Evolutionary conservation across 192 early-diverging fungal species (phyloP), one percentile per base, ranked within the genome.

Genomic region (Backusella tarrabulga): DNA sequence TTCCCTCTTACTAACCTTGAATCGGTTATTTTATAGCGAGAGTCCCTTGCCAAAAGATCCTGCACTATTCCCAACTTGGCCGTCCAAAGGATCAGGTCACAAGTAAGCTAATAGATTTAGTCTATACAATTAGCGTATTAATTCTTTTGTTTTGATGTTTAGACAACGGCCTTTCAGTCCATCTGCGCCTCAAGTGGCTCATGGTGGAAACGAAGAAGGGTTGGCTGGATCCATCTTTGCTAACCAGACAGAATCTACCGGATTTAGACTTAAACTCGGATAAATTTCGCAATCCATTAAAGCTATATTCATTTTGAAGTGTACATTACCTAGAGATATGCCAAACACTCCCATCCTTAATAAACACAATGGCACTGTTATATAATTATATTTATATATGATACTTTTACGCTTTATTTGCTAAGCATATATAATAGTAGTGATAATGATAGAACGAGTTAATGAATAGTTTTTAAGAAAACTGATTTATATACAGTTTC

Each of bases 11-110:
- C 26, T 63, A 29, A 63, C 8, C 12, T 63, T 29, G n/a, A 63
- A 63, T 29, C 19, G 14, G 8, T 54, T 8, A 54, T 26, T 63
- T 14, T 63, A 50, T 73, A 93, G 90, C 1, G 96, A 97, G 74
- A 83, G 83, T 44, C 96, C 97, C 21, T 84, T 87, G 32, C 96
- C 97, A 23, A 97, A 98, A 82, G 93, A 98, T 78, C 95, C 97
- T 4, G 89, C 91, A 44, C 85, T 98, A 85, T 98, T 99, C 79
- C 97, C 97, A 8, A 97, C 95, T 0, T 99, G 94, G 89, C 97
- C 97, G 0, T 90, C 94, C 6, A 92, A 92, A 76, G 83, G 86
- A 1, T 76, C 80, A 34, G 86, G 88, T 26, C 89, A 91, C 74
- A 86, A 82, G 87, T 88, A 85, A 73, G 77, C 75, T 72, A 68